Evolutionary conservation across 139 green algal species (phyloP).

Genomic region (Micromonas pusilla): DNA sequence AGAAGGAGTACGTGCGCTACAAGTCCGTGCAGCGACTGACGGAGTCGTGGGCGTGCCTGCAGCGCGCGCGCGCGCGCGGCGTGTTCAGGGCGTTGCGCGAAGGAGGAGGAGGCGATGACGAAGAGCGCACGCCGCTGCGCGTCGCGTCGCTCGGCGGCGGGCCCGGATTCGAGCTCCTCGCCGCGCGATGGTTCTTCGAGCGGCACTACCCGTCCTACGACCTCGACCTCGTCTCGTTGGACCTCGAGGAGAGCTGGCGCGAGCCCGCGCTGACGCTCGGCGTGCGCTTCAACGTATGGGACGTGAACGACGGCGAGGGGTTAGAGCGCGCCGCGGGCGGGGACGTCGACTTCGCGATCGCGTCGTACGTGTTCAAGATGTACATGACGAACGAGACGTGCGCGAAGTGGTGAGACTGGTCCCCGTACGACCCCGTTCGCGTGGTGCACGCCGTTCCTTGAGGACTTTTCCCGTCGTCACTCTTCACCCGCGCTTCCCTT

Average conservation of each 20-base stretch:
- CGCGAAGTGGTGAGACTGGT: background rate
- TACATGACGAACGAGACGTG: conserved; percentile 1
- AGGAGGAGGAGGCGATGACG: background rate
- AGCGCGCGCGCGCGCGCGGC: background rate
- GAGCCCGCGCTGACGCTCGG: background rate
- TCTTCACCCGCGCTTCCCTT: no score
- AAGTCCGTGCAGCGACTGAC: conserved; percentile 23
- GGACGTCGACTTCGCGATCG: conserved; percentile 1
- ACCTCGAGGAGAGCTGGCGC: conserved; percentile 9
- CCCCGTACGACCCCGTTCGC: no score
- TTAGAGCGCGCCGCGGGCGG: background rate
- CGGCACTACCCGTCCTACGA: background rate
- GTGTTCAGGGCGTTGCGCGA: background rate
- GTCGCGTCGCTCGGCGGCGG: conserved; percentile 15
- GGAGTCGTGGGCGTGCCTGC: conserved; percentile 12
- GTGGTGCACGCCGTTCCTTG: no score
- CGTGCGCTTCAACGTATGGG: background rate
- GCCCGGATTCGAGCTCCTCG: conserved; percentile 22
- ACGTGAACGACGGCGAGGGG: conserved; percentile 17
- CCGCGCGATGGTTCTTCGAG: background rate
- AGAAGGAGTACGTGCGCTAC: conserved; percentile 5
- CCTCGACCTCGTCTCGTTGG: conserved; percentile 14
- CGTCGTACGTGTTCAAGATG: conserved; percentile 18
- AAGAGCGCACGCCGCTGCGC: background rate
- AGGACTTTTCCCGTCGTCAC: no score